These are phyloP conservation scores for Paratinospora sagittata DNA, from an alignment of 164 flowering plant species.

Conservation along the genomic window DNA sequence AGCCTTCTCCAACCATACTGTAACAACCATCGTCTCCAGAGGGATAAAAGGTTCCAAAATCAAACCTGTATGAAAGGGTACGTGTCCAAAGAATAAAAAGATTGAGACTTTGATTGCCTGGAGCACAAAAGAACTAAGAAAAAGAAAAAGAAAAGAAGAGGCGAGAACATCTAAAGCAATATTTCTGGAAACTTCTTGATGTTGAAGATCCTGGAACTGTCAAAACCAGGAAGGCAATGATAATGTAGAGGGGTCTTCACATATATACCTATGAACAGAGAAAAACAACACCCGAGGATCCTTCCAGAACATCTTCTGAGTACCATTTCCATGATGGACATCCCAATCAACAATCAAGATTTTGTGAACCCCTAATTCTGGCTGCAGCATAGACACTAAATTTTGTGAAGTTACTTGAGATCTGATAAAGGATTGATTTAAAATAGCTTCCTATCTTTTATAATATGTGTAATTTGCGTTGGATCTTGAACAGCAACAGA, in stretches of 20 bases:
- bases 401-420: not conserved
- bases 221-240: not conserved
- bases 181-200: too few species aligned
- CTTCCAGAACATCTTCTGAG: constrained; percentile 90
- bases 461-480: not conserved
- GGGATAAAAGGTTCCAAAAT: constrained; percentile 82
- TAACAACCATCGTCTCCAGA: constrained; percentile 69
- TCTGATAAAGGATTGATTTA: not conserved
- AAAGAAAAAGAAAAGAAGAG: not conserved
- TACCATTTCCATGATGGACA: constrained; percentile 99
- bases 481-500: not conserved
- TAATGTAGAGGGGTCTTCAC: not conserved
- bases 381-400: constrained; percentile 33
- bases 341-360: constrained; percentile 99
- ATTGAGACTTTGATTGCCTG: not conserved
- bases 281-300: constrained; percentile 91
- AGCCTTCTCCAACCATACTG: constrained; percentile 82
- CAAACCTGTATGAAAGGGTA: constrained; percentile 44
- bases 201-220: not conserved
- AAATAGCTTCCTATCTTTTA: not conserved
- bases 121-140: not conserved
- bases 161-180: too few species aligned
- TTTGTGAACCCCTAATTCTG: constrained; percentile 67
- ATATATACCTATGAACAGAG: constrained; percentile 85
- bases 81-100: not conserved